Evolutionary conservation across 352 stramenopile genomes (phyloP).

Genomic region (Elongisporangium anandrum): DNA sequence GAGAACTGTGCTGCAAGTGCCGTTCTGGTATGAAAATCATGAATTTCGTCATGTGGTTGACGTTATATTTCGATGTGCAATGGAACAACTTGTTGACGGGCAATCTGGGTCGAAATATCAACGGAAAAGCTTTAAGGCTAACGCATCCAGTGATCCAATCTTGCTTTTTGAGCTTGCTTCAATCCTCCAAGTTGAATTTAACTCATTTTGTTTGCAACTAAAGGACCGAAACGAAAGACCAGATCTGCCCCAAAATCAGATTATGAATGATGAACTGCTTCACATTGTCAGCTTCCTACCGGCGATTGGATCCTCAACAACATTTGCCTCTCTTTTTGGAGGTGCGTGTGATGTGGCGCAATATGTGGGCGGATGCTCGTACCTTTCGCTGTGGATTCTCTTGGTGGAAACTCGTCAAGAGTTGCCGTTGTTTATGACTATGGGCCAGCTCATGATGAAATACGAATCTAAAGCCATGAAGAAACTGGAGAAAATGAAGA

Average conservation of each 20-base stretch:
- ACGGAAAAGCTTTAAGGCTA: background rate
- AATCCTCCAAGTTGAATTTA: constrained; percentile 31
- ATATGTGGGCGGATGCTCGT: constrained; percentile 61
- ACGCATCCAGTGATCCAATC: background rate
- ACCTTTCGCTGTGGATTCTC: constrained; percentile 60
- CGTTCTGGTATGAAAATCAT: constrained; percentile 76
- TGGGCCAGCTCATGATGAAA: constrained; percentile 69
- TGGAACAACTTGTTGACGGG: constrained; percentile 20
- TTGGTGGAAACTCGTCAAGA: constrained; percentile 78
- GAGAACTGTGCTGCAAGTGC: constrained; percentile 58
- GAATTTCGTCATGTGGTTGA: constrained; percentile 65
- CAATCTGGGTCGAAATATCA: constrained; percentile 4
- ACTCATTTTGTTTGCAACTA: constrained; percentile 27
- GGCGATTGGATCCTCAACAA: constrained; percentile 24
- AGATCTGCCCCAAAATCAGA: constrained; percentile 24
- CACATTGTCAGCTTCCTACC: constrained; percentile 69
- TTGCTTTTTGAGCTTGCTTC: constrained; percentile 37
- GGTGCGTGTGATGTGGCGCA: constrained; percentile 50
- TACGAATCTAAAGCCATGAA: constrained; percentile 75
- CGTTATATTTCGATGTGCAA: constrained; percentile 61
- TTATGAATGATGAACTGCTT: constrained; percentile 24
- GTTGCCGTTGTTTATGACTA: constrained; percentile 51
- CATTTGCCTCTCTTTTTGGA: constrained; percentile 66
- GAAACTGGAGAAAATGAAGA: constrained; percentile 78
- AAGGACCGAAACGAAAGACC: constrained; percentile 24